Evolutionary conservation across 1,284 basidiomycete genomes (phyloP), one percentile per base, ranked within the genome.

Genomic region (Puccinia novopanici): DNA sequence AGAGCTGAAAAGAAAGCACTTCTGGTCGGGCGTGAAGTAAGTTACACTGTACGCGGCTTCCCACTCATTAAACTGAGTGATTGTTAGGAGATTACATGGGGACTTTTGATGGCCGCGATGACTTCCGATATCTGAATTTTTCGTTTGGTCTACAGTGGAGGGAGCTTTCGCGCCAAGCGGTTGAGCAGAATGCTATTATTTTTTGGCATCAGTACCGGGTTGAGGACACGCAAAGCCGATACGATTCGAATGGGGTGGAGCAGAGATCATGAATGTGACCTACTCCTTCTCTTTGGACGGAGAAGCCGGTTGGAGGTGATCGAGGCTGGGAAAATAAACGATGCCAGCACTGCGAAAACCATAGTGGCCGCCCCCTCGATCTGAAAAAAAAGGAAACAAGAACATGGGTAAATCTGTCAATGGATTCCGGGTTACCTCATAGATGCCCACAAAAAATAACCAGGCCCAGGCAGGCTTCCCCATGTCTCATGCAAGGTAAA

Each of bases 371-470:
- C 3, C 6, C 70, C 70, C 48, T 72, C 70, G 12, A 72, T 52
- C 70, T 72, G n/a, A 30, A 54, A 52, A 34, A 52, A 27, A 37
- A 70, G 30, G 13, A 61, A 61, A 61, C 12, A 12, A 34, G n/a
- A 61, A 61, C 19, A 65, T 30, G 8, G 22, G 34, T 30, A 17
- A 24, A 30, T 59, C 9, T 22, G n/a, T 59, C 27, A 30, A 59
- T 30, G 27, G 22, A 13, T 13, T 13, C 17, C 45, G 17, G 17
- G 17, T 48, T 48, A 3, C 45, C 17, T 48, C 45, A 48, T 48
- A 48, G 15, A 52, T 45, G 27, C 72, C 59, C 40, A 74, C 72
- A 59, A 74, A 54, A 59, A 74, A 74, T n/a, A 74, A 27, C 72
- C 72, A 74, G 30, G 52, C 52, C 72, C 72, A 74, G 50, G 52